Conservation (phyloP, 164 flowering plant species). For the Stephania cephalantha region DNA sequence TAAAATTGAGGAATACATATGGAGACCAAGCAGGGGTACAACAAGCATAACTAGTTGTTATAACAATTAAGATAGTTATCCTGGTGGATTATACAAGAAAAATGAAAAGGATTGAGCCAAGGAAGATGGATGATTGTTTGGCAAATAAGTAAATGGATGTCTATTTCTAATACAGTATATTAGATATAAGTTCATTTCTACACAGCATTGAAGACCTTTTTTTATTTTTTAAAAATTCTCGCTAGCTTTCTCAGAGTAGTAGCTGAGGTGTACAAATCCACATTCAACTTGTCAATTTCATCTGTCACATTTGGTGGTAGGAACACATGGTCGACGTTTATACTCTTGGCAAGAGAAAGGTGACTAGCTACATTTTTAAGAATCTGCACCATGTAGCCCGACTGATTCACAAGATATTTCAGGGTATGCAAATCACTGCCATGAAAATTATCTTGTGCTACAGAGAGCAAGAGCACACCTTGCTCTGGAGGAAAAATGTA, state of each 20-base stretch:
- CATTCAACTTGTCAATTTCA: conserved; percentile 73
- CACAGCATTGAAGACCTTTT: conserved; percentile 62
- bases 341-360: conserved; percentile 66
- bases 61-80: conserved; percentile 54
- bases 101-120: conserved; percentile 5
- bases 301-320: conserved; percentile 60
- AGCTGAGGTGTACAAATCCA: conserved; percentile 60
- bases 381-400: conserved; percentile 77
- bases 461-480: conserved; percentile 84
- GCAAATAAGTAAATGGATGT: background rate
- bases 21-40: conserved; percentile 67
- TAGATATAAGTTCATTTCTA: conserved; percentile 24
- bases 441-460: conserved; percentile 81
- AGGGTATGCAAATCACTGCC: conserved; percentile 48
- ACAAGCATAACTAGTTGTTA: conserved; percentile 84
- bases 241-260: conserved; percentile 52
- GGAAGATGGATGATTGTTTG: background rate
- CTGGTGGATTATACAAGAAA: conserved; percentile 41
- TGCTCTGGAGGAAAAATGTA: conserved; percentile 36
- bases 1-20: conserved; percentile 35
- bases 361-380: conserved; percentile 76
- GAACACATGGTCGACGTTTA: conserved; percentile 65
- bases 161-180: conserved; percentile 49
- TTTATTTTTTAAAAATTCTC: conserved; percentile 58
- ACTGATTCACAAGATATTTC: conserved; percentile 78